Evolutionary conservation across 768 basidiomycete genomes (phyloP).

Genomic region (Termitomyces sp.): DNA sequence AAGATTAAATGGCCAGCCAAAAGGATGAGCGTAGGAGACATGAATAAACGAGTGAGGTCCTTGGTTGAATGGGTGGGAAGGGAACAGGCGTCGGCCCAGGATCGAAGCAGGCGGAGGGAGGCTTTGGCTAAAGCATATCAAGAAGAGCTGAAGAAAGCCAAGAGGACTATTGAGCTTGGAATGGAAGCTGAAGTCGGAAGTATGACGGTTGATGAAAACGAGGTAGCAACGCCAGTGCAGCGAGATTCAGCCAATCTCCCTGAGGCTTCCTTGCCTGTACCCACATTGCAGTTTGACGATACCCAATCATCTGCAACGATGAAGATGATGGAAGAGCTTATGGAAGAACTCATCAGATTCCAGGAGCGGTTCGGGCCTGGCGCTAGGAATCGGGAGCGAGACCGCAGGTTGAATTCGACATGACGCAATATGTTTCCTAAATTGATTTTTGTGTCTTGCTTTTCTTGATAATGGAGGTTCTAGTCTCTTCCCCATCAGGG

Average conservation of each 20-base stretch:
- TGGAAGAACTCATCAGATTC: conserved; percentile 85
- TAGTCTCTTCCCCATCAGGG: not conserved
- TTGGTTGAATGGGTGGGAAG: conserved; percentile 94
- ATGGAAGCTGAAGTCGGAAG: conserved; percentile 12
- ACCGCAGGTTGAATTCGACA: conserved; percentile 37
- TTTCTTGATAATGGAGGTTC: conserved; percentile 4
- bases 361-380: conserved; percentile 80
- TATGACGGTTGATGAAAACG: conserved; percentile 16
- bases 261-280: not conserved
- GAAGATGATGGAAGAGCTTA: conserved; percentile 87
- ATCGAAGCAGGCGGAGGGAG: conserved; percentile 65
- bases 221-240: conserved; percentile 2
- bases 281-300: conserved; percentile 8
- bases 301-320: conserved; percentile 44
- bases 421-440: conserved; percentile 1
- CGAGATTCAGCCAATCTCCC: not conserved
- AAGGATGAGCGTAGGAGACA: conserved; percentile 93
- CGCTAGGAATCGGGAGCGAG: conserved; percentile 48
- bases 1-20: conserved; percentile 93
- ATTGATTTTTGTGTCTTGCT: not conserved
- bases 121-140: conserved; percentile 58
- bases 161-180: not conserved
- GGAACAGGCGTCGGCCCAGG: conserved; percentile 74
- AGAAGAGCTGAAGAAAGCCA: conserved; percentile 20
- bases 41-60: conserved; percentile 91